phyloP scores from a whole-genome alignment of 2,329 filamentous ascomycete genomes.

The Penicillium occitanis region DNA sequence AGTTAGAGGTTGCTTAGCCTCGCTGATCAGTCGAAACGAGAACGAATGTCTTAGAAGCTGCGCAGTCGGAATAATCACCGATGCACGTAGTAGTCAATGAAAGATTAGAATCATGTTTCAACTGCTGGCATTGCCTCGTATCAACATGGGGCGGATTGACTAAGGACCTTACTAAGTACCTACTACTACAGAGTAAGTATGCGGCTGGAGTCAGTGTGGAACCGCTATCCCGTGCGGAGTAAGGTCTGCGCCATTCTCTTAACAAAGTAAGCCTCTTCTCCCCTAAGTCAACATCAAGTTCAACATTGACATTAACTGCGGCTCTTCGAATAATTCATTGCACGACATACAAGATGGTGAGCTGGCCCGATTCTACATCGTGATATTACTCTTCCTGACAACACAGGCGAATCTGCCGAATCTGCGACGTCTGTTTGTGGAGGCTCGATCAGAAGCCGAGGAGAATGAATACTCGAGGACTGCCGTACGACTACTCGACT shows the following conservation, averaged over 20 bases:
- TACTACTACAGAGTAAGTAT: too few relatives aligned
- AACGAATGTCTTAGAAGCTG: background rate
- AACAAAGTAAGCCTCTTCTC: background rate
- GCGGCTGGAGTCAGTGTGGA: background rate
- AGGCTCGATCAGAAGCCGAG: conserved; percentile 87
- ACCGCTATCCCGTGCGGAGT: background rate
- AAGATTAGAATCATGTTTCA: background rate
- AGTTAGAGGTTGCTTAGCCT: background rate
- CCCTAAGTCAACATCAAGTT: background rate
- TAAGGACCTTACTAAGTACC: background rate
- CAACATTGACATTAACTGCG: background rate
- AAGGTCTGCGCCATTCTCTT: background rate
- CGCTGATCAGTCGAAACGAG: background rate
- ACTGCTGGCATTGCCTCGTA: background rate
- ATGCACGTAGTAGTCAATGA: background rate
- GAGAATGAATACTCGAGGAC: conserved; percentile 92
- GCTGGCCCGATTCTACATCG: background rate
- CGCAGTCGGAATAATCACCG: background rate
- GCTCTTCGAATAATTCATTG: background rate
- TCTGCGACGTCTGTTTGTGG: conserved; percentile 91
- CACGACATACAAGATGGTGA: conserved; percentile 17
- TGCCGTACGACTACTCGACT: conserved; percentile 62
- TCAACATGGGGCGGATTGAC: background rate
- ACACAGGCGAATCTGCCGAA: conserved; percentile 68
- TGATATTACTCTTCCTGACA: conserved; percentile 7